Conservation (phyloP, 139 green algal species). For the Choricystis sp. region DNA sequence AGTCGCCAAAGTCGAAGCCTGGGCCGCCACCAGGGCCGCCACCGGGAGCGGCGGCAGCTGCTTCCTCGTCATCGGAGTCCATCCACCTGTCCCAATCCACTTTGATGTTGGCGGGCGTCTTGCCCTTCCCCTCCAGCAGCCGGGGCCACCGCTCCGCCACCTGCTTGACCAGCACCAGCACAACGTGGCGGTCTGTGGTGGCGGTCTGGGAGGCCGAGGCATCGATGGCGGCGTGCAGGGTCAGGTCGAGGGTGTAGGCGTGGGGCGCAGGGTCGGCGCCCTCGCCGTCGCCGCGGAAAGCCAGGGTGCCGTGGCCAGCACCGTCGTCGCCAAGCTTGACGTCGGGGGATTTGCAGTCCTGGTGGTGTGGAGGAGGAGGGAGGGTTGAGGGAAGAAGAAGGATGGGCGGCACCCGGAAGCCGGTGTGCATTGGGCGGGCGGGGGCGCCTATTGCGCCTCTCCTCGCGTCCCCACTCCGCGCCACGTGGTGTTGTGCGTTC, state of each 20-base stretch:
- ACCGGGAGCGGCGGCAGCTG: slow-evolving; percentile 10
- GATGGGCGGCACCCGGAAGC: no score
- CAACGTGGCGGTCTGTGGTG: slow-evolving; percentile 32
- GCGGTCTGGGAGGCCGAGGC: slow-evolving; percentile 17
- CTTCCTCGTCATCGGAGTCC: slow-evolving; percentile 48
- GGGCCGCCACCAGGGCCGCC: slow-evolving; percentile 18
- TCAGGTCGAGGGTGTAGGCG: slow-evolving; percentile 45
- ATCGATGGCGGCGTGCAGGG: slow-evolving; percentile 36
- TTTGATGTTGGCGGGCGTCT: slow-evolving; percentile 29
- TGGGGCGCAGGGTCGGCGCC: slow-evolving; percentile 18
- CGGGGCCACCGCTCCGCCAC: slow-evolving; percentile 33
- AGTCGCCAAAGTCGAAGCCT: slow-evolving; percentile 16
- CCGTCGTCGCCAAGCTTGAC: slow-evolving; percentile 37
- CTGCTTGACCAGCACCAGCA: slow-evolving; percentile 51
- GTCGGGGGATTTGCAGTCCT: slow-evolving; percentile 11
- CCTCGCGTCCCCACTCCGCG: no score
- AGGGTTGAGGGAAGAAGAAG: not conserved
- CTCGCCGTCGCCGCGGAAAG: slow-evolving; percentile 32
- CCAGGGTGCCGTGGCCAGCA: slow-evolving; percentile 23
- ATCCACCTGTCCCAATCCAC: slow-evolving; percentile 47
- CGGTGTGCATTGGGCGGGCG: no score
- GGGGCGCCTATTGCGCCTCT: no score
- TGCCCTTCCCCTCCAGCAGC: slow-evolving; percentile 34
- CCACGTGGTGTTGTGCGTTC: no score
- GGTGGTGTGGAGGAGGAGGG: not conserved